A percentile compares a stretch with the other conserved stretches of the same genome.
These are phyloP conservation scores for Alternaria consortialis DNA, from an alignment of 2,329 filamentous ascomycete species.

Conservation along the genomic window DNA sequence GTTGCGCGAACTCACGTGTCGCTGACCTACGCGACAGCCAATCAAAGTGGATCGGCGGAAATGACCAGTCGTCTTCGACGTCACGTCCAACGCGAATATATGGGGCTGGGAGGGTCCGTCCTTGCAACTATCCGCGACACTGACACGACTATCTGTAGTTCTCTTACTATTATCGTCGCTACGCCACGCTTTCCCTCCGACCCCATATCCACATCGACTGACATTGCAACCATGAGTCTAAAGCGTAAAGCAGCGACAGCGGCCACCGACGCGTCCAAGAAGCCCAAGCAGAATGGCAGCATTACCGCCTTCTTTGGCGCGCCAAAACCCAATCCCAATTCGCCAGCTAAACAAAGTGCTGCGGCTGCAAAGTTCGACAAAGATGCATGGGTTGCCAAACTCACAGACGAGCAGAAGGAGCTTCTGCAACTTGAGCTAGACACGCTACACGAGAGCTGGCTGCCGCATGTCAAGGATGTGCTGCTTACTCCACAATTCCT, in stretches of 20 bases:
- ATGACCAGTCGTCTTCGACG: conserved; percentile 16
- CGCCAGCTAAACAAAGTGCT: conserved; percentile 22
- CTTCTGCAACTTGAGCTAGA: conserved; percentile 90
- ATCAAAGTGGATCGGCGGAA: conserved; percentile 16
- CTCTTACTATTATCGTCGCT: not conserved
- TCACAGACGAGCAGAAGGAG: conserved; percentile 82
- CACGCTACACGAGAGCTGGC: conserved; percentile 90
- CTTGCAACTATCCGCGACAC: conserved; percentile 7
- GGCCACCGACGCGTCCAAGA: conserved; percentile 57
- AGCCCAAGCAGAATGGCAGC: conserved; percentile 70
- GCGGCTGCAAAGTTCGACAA: conserved; percentile 74
- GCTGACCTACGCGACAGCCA: conserved; percentile 14
- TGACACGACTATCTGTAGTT: not conserved
- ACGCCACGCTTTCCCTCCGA: not conserved
- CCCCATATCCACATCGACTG: conserved; percentile 15
- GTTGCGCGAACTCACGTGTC: conserved; percentile 24
- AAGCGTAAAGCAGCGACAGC: conserved; percentile 61
- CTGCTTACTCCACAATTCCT: conserved; percentile 81
- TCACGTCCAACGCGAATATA: conserved; percentile 24
- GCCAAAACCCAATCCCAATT: conserved; percentile 57
- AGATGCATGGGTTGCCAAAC: conserved; percentile 81
- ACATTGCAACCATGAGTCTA: conserved; percentile 54
- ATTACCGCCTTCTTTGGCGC: conserved; percentile 90
- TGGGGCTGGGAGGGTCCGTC: conserved; percentile 21
- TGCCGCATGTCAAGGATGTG: conserved; percentile 88